These are phyloP conservation scores for Mytilinidion resinicola DNA, from an alignment of 495 filamentous ascomycete genomes.

Conservation along the genomic window DNA sequence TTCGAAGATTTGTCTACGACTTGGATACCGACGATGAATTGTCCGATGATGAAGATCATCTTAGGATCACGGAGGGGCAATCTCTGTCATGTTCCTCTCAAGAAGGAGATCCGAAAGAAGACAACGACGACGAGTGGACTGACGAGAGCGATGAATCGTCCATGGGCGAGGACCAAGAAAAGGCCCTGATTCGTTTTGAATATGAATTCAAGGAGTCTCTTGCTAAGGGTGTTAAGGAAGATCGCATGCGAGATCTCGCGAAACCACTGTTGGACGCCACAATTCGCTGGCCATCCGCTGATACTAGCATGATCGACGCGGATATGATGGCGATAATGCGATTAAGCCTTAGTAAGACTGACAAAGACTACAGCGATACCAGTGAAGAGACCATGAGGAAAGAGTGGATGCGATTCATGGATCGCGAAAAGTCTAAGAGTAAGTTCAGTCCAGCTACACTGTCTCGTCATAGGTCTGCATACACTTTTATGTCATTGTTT, in stretches of 20 bases:
- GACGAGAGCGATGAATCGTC: not conserved
- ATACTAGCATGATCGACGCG: not conserved
- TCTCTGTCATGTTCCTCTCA: not conserved
- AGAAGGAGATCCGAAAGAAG: not conserved
- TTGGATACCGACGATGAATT: conserved; percentile 24
- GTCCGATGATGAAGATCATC: conserved; percentile 18
- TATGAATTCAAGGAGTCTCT: not conserved
- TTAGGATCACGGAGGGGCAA: conserved; percentile 6
- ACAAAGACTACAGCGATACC: conserved; percentile 3
- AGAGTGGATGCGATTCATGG: conserved; percentile 27
- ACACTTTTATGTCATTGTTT: no score
- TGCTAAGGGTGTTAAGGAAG: not conserved
- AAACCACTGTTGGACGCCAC: not conserved
- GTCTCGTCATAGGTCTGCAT: no score
- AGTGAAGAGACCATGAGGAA: not conserved
- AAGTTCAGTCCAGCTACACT: conserved; percentile 1
- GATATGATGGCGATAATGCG: not conserved
- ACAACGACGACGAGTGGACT: not conserved
- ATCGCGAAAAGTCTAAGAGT: conserved; percentile 36
- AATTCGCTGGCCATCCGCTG: no score
- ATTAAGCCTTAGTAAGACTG: conserved; percentile 6
- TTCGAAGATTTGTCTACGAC: conserved; percentile 29
- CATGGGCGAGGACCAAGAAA: conserved; percentile 11
- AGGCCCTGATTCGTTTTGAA: conserved; percentile 1
- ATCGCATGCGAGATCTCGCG: not conserved